phyloP scores from a whole-genome alignment of 768 basidiomycete genomes.

The Porphyrellus cyaneotinctus region DNA sequence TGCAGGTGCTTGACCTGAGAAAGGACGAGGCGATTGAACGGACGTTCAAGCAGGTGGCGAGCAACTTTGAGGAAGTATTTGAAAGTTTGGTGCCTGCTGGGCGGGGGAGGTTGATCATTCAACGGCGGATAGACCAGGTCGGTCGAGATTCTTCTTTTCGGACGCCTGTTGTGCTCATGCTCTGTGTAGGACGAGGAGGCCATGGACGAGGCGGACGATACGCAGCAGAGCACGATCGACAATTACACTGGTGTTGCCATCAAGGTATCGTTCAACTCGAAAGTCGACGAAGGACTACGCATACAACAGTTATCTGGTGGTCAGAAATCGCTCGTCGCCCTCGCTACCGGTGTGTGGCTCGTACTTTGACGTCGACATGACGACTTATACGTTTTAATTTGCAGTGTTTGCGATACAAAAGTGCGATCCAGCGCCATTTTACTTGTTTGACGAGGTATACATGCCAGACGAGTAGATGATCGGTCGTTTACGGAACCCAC shows the following conservation, averaged over 20 bases:
- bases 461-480: background rate
- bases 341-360: constrained; percentile 69
- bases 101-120: constrained; percentile 86
- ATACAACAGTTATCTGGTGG: constrained; percentile 98
- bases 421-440: constrained; percentile 98
- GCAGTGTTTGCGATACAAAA: constrained; percentile 97
- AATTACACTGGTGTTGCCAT: constrained; percentile 97
- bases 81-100: constrained; percentile 95
- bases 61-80: constrained; percentile 96
- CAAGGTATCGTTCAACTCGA: constrained; percentile 99
- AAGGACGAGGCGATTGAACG: constrained; percentile 99
- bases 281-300: constrained; percentile 91
- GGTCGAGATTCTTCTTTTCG: background rate
- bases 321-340: constrained; percentile 94
- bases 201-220: constrained; percentile 69
- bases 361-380: background rate
- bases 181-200: constrained; percentile 54
- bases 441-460: constrained; percentile 91
- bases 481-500: background rate
- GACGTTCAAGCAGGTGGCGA: constrained; percentile 97
- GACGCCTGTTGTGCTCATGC: background rate
- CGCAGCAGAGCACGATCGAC: constrained; percentile 74
- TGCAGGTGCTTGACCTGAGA: constrained; percentile 89
- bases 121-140: constrained; percentile 83
- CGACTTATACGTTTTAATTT: constrained; percentile 1